Percentiles rank a stretch among this genome's conserved stretches.
These are phyloP conservation scores for Aspergillus incahuasiensis DNA, from an alignment of 495 filamentous ascomycete species.

Conservation along the genomic window DNA sequence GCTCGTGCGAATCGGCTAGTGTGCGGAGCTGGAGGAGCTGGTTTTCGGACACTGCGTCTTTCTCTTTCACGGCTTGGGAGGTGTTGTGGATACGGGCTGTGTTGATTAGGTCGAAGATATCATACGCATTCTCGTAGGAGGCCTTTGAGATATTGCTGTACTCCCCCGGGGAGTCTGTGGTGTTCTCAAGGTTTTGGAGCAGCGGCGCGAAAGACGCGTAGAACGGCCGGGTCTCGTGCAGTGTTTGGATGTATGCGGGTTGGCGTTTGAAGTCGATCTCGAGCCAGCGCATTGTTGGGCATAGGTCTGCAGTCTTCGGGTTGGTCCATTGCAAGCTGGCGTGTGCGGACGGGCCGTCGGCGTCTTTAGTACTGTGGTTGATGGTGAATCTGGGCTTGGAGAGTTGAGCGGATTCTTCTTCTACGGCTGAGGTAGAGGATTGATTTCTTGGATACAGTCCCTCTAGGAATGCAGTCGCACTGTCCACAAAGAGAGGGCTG, in stretches of 20 bases:
- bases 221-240: conserved; percentile 48
- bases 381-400: too few relatives aligned
- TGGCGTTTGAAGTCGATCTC: conserved; percentile 45
- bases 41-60: conserved; percentile 12
- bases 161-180: conserved; percentile 34
- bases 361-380: conserved; percentile 45
- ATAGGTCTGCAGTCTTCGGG: conserved; percentile 39
- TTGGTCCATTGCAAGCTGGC: conserved; percentile 42
- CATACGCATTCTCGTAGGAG: conserved; percentile 64
- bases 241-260: conserved; percentile 45
- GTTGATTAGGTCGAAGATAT: conserved; percentile 46
- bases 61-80: too few relatives aligned
- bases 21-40: conserved; percentile 33
- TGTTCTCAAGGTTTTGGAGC: conserved; percentile 50
- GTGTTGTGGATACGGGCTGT: conserved; percentile 44
- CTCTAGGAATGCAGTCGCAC: conserved; percentile 48
- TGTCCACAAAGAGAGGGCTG: conserved; percentile 53
- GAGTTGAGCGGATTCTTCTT: too few relatives aligned
- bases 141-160: too few relatives aligned
- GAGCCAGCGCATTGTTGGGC: background rate
- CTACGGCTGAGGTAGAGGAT: conserved; percentile 5
- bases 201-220: conserved; percentile 53
- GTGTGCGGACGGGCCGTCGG: conserved; percentile 48
- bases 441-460: conserved; percentile 53
- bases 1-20: conserved; percentile 21